These are phyloP conservation scores for Coniochaeta sp. DNA, from an alignment of 2,329 filamentous ascomycete genomes.

Conservation along the genomic window DNA sequence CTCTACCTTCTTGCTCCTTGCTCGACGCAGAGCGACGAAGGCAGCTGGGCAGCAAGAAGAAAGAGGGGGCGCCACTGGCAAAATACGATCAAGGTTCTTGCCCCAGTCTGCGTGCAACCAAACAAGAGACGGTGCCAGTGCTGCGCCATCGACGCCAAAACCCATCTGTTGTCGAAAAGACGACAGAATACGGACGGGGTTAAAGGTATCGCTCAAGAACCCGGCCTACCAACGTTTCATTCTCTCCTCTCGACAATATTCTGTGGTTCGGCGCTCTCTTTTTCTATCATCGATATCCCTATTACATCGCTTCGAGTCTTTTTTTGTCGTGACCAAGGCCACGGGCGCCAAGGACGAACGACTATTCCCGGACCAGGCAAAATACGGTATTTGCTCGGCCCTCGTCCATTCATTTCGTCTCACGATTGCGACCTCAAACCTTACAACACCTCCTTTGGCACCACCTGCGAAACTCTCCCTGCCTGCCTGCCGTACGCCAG, in stretches of 20 bases:
- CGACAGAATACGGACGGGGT: background rate
- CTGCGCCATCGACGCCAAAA: background rate
- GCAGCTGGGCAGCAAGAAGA: too few relatives aligned
- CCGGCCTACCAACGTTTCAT: background rate
- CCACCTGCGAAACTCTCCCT: conserved; percentile 6
- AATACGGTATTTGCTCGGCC: conserved; percentile 3
- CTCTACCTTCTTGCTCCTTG: background rate
- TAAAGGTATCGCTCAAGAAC: too few relatives aligned
- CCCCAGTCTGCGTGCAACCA: background rate
- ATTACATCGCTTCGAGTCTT: background rate
- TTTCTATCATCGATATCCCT: background rate
- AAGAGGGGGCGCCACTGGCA: background rate
- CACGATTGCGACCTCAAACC: conserved; percentile 12
- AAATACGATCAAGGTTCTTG: background rate
- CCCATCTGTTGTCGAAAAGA: background rate
- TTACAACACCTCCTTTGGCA: conserved; percentile 8
- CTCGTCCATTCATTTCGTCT: conserved; percentile 15
- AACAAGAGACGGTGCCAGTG: background rate
- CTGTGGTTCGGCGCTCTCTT: background rate
- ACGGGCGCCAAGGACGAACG: conserved; percentile 2
- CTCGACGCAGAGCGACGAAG: too few relatives aligned
- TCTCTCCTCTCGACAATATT: background rate
- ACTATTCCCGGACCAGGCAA: conserved; percentile 6
- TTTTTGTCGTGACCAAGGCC: background rate
- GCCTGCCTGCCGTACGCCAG: conserved; percentile 3